Base-by-base conservation (phyloP, 164 flowering plant species). In the Magnolia sinica region DNA sequence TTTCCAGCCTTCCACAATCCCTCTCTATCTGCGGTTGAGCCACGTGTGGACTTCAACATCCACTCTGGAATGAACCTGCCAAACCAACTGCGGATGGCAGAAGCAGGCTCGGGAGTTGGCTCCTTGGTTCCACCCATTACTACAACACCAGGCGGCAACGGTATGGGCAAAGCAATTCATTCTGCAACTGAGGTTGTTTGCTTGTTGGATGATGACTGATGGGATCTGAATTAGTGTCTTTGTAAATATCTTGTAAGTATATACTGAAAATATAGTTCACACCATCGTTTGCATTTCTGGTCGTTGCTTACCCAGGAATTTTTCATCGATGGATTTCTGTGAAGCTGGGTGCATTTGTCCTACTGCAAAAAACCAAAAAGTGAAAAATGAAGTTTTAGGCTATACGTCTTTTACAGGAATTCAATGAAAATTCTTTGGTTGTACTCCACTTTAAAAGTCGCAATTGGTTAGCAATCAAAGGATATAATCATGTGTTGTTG, bases 141-240 rank as follows among this genome's bases (percentile, higher is more conserved):
- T 37, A 37, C 45, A 37, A 37, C 45, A 37, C 7, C 45, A 3
- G 45, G 45, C 45, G 7, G 6, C 45, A 37, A 37, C 7, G 7
- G 45, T 37, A 4, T 37, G 45, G 45, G 45, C 0, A 37, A 37
- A 37, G 7, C 45, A 37, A 37, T 37, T 3, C 45, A 37, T 37
- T 37, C 24, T 45, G 51, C 82, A 3, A 7, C 71, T 11, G 78
- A 82, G 6, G 73, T 89, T 16, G 91, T 91, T 70, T 91, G 84
- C 79, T 79, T 89, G 67, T 89, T 93, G 0, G 92, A 88, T 79
- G 95, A 91, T 78, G 92, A 89, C 63, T 87, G 82, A 86, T 68
- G 13, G 31, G 7, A 27, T 50, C 29, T 55, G 61, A 9, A 24
- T 22, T 2, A 24, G 13, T 29, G 18, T 13, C 1, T 67, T 24